phyloP scores from a whole-genome alignment of 1,284 basidiomycete species.

The Cryptococcus depauperatus region DNA sequence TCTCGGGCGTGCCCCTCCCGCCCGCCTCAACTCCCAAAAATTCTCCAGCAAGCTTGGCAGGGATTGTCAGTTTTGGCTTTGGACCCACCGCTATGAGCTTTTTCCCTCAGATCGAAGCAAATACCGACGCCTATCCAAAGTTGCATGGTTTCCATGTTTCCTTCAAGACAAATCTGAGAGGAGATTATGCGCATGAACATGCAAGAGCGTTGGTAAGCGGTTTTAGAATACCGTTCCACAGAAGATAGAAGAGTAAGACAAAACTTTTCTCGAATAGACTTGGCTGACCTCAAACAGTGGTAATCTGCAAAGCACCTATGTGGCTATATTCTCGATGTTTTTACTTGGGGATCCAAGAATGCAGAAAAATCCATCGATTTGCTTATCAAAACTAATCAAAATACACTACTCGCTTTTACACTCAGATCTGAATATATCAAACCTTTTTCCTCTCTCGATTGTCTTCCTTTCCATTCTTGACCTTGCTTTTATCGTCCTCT shows the following conservation, averaged over 20 bases:
- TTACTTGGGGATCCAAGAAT: not conserved
- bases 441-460: constrained; percentile 13
- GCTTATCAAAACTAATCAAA: not conserved
- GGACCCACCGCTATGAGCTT: constrained; percentile 74
- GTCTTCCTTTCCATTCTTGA: constrained; percentile 21
- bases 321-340: not conserved
- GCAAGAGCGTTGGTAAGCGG: constrained; percentile 77
- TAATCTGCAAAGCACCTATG: not conserved
- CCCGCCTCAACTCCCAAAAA: constrained; percentile 48
- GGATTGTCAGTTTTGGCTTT: constrained; percentile 83
- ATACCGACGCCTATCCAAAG: constrained; percentile 75
- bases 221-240: constrained; percentile 74
- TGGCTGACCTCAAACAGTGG: not conserved
- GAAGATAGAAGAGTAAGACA: constrained; percentile 25
- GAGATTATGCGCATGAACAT: constrained; percentile 74
- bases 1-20: constrained; percentile 72
- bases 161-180: constrained; percentile 76
- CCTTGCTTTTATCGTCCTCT: constrained; percentile 28
- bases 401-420: no score
- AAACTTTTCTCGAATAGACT: not conserved
- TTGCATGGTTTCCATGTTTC: constrained; percentile 83
- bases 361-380: not conserved
- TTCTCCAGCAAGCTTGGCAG: constrained; percentile 68
- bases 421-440: constrained; percentile 12
- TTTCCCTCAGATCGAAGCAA: constrained; percentile 92